These are phyloP conservation scores for Saccharomycopsis javanensis DNA, from an alignment of 805 yeast genomes.

Conservation along the genomic window DNA sequence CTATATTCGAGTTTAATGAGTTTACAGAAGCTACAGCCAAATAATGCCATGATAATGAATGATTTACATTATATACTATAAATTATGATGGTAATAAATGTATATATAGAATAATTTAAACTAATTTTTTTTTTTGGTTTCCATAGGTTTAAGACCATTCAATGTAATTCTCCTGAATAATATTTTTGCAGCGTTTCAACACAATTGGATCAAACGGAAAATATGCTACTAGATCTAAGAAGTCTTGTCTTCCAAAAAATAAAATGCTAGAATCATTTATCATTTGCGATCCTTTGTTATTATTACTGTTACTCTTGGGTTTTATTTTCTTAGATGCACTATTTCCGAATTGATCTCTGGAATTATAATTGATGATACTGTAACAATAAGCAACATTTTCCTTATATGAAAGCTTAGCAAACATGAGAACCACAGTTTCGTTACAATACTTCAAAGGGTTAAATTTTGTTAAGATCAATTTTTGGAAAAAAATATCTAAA, in stretches of 20 bases:
- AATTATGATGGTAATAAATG: no score
- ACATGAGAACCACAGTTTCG: conserved; percentile 85
- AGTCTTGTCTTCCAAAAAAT: conserved; percentile 63
- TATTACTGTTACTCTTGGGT: neutral
- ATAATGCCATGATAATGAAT: neutral
- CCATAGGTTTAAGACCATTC: conserved; percentile 87
- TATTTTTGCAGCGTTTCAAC: conserved; percentile 47
- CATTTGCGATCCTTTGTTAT: conserved; percentile 5
- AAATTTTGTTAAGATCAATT: conserved; percentile 76
- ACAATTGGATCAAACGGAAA: conserved; percentile 93
- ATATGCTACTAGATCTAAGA: conserved; percentile 83
- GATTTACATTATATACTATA: no score
- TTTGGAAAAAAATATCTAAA: conserved; percentile 77
- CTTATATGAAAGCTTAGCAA: conserved; percentile 85
- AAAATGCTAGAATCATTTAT: conserved; percentile 9
- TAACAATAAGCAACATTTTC: conserved; percentile 89
- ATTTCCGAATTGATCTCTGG: conserved; percentile 52
- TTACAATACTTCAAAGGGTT: conserved; percentile 91
- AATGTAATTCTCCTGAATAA: conserved; percentile 50
- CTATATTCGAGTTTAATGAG: no score
- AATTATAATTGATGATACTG: conserved; percentile 84
- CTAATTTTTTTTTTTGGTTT: no score
- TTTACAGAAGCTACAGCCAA: neutral
- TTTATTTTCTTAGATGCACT: conserved; percentile 13
- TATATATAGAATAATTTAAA: no score